phyloP scores from a whole-genome alignment of 2,329 filamentous ascomycete genomes.

The Colletotrichum orbiculare region DNA sequence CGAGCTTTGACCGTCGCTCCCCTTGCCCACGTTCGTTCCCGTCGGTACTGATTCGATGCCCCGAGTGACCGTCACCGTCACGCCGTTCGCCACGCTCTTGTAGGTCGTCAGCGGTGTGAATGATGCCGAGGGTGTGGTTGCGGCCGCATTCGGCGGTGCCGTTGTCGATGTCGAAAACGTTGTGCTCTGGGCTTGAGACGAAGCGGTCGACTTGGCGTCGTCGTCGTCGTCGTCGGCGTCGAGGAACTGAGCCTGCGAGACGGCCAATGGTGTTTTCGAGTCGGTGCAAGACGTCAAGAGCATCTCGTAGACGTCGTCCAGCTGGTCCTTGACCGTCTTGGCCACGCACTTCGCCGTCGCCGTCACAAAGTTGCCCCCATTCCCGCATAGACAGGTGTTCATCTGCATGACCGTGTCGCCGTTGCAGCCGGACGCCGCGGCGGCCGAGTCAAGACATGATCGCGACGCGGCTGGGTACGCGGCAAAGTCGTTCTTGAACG shows the following conservation, averaged over 20 bases:
- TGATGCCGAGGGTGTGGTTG: conserved; percentile 2
- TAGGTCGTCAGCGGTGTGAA: conserved; percentile 21
- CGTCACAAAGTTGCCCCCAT: conserved; percentile 57
- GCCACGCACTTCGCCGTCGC: conserved; percentile 59
- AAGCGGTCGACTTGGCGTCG: conserved; percentile 22
- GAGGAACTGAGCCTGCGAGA: conserved; percentile 57
- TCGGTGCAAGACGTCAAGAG: conserved; percentile 56
- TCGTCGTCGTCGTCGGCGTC: conserved; percentile 32
- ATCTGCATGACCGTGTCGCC: conserved; percentile 29
- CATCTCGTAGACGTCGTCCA: conserved; percentile 55
- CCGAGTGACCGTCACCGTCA: conserved; percentile 30
- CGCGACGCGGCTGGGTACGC: conserved; percentile 21
- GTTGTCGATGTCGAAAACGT: conserved; percentile 7
- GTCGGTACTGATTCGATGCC: conserved; percentile 23
- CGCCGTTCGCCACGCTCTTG: conserved; percentile 30
- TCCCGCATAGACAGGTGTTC: conserved; percentile 31
- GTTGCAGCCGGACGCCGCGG: conserved; percentile 26
- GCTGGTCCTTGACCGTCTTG: conserved; percentile 46
- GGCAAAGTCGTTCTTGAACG: conserved; percentile 29
- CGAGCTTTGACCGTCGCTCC: neutral
- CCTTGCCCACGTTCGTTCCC: conserved; percentile 11
- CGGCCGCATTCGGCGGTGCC: neutral
- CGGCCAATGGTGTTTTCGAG: conserved; percentile 55
- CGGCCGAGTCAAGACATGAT: conserved; percentile 26
- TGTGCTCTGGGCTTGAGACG: conserved; percentile 2